Conservation (phyloP, 169 alveolate species). For the Babesia sp. region DNA sequence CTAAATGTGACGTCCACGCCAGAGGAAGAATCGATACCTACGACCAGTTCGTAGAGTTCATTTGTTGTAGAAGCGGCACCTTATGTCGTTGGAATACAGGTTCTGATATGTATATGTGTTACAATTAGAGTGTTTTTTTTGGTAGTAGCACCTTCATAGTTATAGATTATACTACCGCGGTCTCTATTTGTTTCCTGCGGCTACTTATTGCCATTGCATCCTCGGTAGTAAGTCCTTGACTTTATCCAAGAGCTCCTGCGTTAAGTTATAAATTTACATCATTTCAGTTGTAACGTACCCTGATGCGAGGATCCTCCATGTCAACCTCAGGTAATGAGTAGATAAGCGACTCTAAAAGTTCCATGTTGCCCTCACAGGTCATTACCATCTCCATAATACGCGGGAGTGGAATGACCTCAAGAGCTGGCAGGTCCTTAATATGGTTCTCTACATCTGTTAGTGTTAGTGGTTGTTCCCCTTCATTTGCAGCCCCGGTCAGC, state of each 20-base stretch:
- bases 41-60: no score
- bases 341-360: slow-evolving; percentile 62
- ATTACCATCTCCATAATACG: slow-evolving; percentile 56
- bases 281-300: slow-evolving; percentile 5
- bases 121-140: no score
- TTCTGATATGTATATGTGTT: no score
- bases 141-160: no score
- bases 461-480: not conserved
- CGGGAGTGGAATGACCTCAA: slow-evolving; percentile 58
- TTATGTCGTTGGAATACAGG: no score
- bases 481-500: not conserved
- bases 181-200: not conserved
- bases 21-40: no score
- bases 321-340: slow-evolving; percentile 68
- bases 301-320: slow-evolving; percentile 45
- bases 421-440: slow-evolving; percentile 51
- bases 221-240: slow-evolving; percentile 53
- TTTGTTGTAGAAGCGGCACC: no score
- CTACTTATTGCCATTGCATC: not conserved
- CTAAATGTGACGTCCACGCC: no score
- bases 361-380: slow-evolving; percentile 67
- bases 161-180: no score
- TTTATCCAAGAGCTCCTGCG: slow-evolving; percentile 54
- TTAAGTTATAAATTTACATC: not conserved
- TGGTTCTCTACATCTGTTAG: slow-evolving; percentile 40